Evolutionary conservation across 257 asterid species (phyloP).

Genomic region (Solanum virginianum): DNA sequence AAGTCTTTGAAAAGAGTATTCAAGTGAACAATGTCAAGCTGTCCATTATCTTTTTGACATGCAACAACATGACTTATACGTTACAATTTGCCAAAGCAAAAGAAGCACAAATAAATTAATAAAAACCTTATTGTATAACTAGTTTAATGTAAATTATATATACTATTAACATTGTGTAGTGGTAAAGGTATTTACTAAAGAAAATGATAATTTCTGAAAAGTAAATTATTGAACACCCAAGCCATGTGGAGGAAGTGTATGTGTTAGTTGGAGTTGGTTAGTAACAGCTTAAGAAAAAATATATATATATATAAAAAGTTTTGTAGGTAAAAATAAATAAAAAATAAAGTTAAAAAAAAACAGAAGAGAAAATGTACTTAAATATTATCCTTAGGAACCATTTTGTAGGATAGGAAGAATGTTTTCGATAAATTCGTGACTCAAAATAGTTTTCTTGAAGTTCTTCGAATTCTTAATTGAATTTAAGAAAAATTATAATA

Average conservation of each 20-base stretch:
- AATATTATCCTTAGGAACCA: background rate
- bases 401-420: background rate
- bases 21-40: conserved; percentile 9
- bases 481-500: too few species aligned
- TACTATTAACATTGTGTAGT: background rate
- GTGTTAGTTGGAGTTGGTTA: conserved; percentile 3
- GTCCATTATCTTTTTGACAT: conserved; percentile 13
- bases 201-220: background rate
- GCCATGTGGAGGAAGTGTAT: conserved; percentile 8
- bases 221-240: background rate
- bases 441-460: too few species aligned
- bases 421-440: background rate
- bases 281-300: background rate
- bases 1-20: background rate
- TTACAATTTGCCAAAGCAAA: background rate
- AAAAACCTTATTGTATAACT: background rate
- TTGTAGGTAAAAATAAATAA: background rate
- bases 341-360: too few species aligned
- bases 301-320: too few species aligned
- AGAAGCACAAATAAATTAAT: background rate
- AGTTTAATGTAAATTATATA: background rate
- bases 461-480: too few species aligned
- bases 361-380: background rate
- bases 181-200: background rate
- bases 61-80: conserved; percentile 14